Percentiles rank a stretch among this genome's conserved stretches.
phyloP scores from a whole-genome alignment of 2,329 filamentous ascomycete genomes.

The Aspergillus japonicus region DNA sequence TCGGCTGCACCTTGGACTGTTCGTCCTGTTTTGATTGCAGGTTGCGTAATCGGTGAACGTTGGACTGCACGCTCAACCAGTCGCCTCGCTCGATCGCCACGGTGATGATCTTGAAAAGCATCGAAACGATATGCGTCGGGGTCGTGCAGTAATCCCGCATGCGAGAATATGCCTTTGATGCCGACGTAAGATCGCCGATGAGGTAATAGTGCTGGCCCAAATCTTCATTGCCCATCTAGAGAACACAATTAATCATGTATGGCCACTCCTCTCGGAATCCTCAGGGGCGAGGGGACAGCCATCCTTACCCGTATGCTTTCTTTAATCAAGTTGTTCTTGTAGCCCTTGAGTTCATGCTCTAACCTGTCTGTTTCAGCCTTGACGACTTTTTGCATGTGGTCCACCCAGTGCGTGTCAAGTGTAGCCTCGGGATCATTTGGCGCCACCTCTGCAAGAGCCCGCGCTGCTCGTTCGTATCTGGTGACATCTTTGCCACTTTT shows the following conservation, averaged over 20 bases:
- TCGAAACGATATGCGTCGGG: constrained; percentile 77
- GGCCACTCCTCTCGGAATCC: neutral
- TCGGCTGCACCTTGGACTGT: constrained; percentile 57
- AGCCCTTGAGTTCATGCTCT: constrained; percentile 81
- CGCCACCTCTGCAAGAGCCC: constrained; percentile 61
- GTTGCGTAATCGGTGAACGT: constrained; percentile 57
- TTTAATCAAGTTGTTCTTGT: constrained; percentile 96
- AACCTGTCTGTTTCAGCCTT: constrained; percentile 70
- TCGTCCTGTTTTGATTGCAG: constrained; percentile 58
- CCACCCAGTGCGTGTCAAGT: constrained; percentile 73
- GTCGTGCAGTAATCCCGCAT: constrained; percentile 92
- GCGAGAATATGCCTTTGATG: constrained; percentile 73
- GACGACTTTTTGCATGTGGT: constrained; percentile 64
- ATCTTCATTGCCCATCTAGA: constrained; percentile 90
- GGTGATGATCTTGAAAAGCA: constrained; percentile 74
- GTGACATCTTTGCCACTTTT: constrained; percentile 72
- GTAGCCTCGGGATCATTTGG: constrained; percentile 67
- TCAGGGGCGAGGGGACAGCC: neutral
- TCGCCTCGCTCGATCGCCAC: constrained; percentile 74
- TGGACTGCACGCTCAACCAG: constrained; percentile 67
- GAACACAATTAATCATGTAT: constrained; percentile 9
- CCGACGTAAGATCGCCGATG: constrained; percentile 70
- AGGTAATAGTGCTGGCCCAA: constrained; percentile 78
- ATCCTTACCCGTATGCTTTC: constrained; percentile 81
- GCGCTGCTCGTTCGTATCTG: constrained; percentile 68